phyloP scores from a whole-genome alignment of 352 stramenopile species.

The Pythium aristosporum region DNA sequence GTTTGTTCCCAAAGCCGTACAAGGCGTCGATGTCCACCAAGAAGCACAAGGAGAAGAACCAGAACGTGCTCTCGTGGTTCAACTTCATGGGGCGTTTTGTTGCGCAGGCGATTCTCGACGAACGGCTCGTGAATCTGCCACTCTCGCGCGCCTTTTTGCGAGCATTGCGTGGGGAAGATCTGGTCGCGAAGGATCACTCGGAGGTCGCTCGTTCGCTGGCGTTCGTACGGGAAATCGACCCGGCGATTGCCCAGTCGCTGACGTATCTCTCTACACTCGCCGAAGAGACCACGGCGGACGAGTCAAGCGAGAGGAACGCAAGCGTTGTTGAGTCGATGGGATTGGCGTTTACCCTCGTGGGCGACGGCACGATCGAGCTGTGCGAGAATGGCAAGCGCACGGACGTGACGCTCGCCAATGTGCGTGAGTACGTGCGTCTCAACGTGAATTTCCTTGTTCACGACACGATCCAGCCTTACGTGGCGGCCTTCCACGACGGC shows the following conservation, averaged over 20 bases:
- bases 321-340: constrained; percentile 61
- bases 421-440: constrained; percentile 54
- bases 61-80: constrained; percentile 50
- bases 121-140: constrained; percentile 78
- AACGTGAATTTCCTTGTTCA: constrained; percentile 64
- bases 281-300: constrained; percentile 14
- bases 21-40: not conserved
- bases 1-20: constrained; percentile 53
- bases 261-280: constrained; percentile 39
- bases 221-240: constrained; percentile 69
- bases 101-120: constrained; percentile 77
- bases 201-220: constrained; percentile 49
- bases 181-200: constrained; percentile 31
- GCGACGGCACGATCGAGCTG: constrained; percentile 58
- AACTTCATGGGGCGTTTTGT: constrained; percentile 73
- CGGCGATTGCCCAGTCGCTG: constrained; percentile 64
- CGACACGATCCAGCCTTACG: constrained; percentile 55
- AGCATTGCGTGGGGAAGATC: constrained; percentile 48
- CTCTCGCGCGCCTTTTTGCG: constrained; percentile 75
- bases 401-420: constrained; percentile 46
- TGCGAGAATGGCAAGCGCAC: constrained; percentile 36
- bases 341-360: constrained; percentile 77
- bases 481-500: constrained; percentile 64
- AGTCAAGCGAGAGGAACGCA: constrained; percentile 20
- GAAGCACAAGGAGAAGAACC: constrained; percentile 21